Evolutionary conservation across 2,329 filamentous ascomycete genomes (phyloP).

Genomic region (Pseudogymnoascus sp.): DNA sequence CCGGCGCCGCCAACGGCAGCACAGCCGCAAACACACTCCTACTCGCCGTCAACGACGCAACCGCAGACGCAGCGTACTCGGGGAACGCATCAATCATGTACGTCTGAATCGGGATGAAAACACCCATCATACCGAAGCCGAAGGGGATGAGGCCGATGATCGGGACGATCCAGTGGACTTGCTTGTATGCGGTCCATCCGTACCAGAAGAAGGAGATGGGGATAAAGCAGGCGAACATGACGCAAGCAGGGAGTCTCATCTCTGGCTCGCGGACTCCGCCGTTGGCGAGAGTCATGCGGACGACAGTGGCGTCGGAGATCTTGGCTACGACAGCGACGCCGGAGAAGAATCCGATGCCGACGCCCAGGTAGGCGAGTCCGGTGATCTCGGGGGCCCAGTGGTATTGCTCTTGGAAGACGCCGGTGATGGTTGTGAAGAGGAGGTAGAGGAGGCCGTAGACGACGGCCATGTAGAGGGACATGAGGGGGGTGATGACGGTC

Average conservation of each 20-base stretch:
- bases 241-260: conserved; percentile 34
- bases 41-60: conserved; percentile 35
- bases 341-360: conserved; percentile 34
- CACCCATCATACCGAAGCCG: conserved; percentile 37
- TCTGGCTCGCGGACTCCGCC: conserved; percentile 30
- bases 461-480: conserved; percentile 42
- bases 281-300: conserved; percentile 38
- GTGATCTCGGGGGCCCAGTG: conserved; percentile 33
- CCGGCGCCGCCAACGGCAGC: conserved; percentile 42
- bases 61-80: conserved; percentile 32
- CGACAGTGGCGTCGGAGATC: conserved; percentile 37
- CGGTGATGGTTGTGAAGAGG: conserved; percentile 42
- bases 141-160: conserved; percentile 36
- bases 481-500: conserved; percentile 32
- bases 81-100: conserved; percentile 40
- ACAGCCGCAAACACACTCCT: conserved; percentile 41
- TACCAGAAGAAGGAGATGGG: conserved; percentile 43
- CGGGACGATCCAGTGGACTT: conserved; percentile 37
- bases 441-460: conserved; percentile 47
- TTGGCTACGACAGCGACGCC: conserved; percentile 35
- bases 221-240: conserved; percentile 35
- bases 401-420: conserved; percentile 39
- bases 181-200: conserved; percentile 37
- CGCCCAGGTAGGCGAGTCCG: conserved; percentile 36
- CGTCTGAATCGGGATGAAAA: conserved; percentile 37